phyloP scores from a whole-genome alignment of 306 rosid genomes.

The Pueraria montana region DNA sequence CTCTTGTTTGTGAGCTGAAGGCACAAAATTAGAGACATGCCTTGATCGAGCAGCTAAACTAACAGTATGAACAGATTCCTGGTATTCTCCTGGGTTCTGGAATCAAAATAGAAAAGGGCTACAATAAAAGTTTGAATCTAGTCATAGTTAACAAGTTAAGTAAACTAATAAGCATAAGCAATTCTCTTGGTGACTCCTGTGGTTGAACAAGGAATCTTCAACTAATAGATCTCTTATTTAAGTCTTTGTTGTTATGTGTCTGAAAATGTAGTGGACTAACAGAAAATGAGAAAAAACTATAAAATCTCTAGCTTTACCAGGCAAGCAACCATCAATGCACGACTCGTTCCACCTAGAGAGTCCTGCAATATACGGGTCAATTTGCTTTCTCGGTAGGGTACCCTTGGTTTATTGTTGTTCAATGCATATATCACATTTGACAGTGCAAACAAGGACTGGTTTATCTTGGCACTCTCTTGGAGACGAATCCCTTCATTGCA shows the following conservation, averaged over 20 bases:
- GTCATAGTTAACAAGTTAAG: constrained; percentile 11
- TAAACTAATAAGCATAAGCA: neutral
- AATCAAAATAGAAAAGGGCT: constrained; percentile 36
- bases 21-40: constrained; percentile 74
- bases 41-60: constrained; percentile 94
- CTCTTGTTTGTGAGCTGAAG: constrained; percentile 73
- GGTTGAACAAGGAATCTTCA: constrained; percentile 32
- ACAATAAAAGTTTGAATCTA: constrained; percentile 16
- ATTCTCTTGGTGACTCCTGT: constrained; percentile 17
- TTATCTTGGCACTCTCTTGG: constrained; percentile 96
- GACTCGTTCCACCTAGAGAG: constrained; percentile 90
- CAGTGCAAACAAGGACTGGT: constrained; percentile 89
- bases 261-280: neutral
- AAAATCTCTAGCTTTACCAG: constrained; percentile 64
- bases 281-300: constrained; percentile 16
- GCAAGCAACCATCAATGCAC: constrained; percentile 92
- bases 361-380: constrained; percentile 95
- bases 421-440: constrained; percentile 95
- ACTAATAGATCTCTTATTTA: neutral
- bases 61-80: constrained; percentile 92
- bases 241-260: constrained; percentile 14
- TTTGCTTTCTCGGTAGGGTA: constrained; percentile 94
- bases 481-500: constrained; percentile 93
- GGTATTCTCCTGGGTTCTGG: constrained; percentile 96
- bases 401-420: constrained; percentile 76